Evolutionary conservation across 2,329 filamentous ascomycete genomes (phyloP).

Genomic region (Neofusicoccum parvum): DNA sequence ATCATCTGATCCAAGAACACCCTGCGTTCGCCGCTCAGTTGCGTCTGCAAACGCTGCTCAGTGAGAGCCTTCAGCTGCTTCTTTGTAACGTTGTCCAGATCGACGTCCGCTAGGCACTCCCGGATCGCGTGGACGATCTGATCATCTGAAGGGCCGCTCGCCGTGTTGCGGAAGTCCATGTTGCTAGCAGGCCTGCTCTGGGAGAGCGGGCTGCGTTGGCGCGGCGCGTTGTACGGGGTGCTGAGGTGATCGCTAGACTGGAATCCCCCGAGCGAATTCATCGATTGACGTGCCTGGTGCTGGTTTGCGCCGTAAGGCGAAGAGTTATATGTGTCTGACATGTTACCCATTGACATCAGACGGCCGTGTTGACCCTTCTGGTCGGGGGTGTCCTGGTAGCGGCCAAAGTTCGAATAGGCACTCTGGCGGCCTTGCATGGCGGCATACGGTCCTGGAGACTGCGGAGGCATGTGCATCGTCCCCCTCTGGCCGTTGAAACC

Average conservation of each 20-base stretch:
- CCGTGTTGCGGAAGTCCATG: conserved; percentile 60
- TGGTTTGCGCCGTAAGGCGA: conserved; percentile 43
- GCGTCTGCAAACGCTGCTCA: conserved; percentile 89
- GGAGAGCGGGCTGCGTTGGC: conserved; percentile 52
- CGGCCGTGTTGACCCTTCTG: conserved; percentile 42
- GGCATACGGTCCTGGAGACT: conserved; percentile 74
- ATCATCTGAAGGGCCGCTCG: conserved; percentile 72
- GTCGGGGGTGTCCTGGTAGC: conserved; percentile 66
- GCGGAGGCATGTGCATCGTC: conserved; percentile 75
- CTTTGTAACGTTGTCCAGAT: conserved; percentile 96
- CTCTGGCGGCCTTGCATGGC: conserved; percentile 67
- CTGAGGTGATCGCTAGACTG: conserved; percentile 39
- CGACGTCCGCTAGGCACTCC: conserved; percentile 79
- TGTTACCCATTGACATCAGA: conserved; percentile 63
- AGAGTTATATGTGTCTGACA: conserved; percentile 46
- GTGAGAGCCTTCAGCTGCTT: conserved; percentile 86
- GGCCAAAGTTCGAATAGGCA: conserved; percentile 66
- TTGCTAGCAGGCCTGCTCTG: conserved; percentile 56
- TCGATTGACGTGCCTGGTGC: conserved; percentile 45
- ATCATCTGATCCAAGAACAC: conserved; percentile 92
- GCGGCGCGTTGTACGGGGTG: conserved; percentile 32
- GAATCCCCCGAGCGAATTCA: conserved; percentile 41
- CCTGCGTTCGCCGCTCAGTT: conserved; percentile 81
- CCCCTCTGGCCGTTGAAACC: conserved; percentile 66
- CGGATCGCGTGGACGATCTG: conserved; percentile 85